Evolutionary conservation across 306 rosid species (phyloP), one percentile per base, ranked within the genome.

Genomic region (Arachis stenosperma): DNA sequence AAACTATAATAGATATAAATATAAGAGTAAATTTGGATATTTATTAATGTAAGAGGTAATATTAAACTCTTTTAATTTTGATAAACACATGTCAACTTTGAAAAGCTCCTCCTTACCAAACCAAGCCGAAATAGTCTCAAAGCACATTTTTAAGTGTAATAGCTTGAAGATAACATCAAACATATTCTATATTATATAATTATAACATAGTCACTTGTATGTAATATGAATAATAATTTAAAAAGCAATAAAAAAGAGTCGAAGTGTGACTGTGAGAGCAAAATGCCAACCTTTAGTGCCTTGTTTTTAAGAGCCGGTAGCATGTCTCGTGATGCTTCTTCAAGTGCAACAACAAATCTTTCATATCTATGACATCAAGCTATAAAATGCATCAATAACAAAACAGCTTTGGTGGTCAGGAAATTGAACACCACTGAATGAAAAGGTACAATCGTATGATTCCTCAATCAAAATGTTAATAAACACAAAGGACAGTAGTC

Each of bases 301-400:
- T 91, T 94, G 83, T 65, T 75, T 84, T 91, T 94, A 0, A 94
- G 84, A 70, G 87, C 86, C 64, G 99, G 92, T 71, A 94, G 88
- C 90, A 88, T 85, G 82, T 94, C 99, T 81, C 90, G 81, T 47
- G 99, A 94, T 70, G 99, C 97, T 88, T 91, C 99, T 87, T 94
- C 99, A 29, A 94, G 96, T 40, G 95, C 90, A 75, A 80, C 62
- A 83, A 89, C 73, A 85, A 88, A 94, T n/a, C 96, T 84, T 68
- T 94, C 97, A 75, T 94, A 94, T 88, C 99, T 94, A 79, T 78
- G 67, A 56, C 63, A 81, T 61, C 55, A 70, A 56, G 69, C 17
- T 22, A 52, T 63, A 69, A 62, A 69, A 46, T 66, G 36, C 50
- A 71, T 52, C 60, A 54, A 68, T 70, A 39, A 51, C 46, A 75